Evolutionary conservation across 139 green algal species (phyloP).

Genomic region (Monoraphidium neglectum): DNA sequence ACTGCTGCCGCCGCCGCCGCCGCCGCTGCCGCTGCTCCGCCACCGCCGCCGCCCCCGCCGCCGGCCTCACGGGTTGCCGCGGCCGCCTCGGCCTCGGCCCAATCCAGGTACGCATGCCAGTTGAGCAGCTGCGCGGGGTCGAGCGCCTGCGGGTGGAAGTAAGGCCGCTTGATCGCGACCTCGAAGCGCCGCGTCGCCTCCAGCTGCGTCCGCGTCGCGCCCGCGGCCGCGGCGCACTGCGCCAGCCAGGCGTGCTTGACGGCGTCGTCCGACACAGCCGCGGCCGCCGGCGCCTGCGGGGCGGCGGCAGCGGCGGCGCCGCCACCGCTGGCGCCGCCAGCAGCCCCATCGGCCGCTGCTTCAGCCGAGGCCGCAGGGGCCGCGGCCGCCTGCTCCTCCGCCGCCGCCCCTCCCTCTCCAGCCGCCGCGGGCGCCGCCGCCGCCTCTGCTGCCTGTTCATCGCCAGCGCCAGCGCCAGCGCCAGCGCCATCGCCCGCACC

Average conservation of each 20-base stretch:
- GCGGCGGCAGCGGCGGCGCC: no score
- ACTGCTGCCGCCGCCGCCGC: constrained; percentile 27
- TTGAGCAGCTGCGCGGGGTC: constrained; percentile 71
- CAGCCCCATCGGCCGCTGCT: constrained; percentile 16
- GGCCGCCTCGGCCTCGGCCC: constrained; percentile 48
- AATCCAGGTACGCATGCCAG: constrained; percentile 82
- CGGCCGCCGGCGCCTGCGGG: neutral
- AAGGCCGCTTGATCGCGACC: constrained; percentile 72
- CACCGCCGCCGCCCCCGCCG: constrained; percentile 46
- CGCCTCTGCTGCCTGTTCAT: constrained; percentile 25
- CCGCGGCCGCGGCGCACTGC: neutral
- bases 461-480: neutral
- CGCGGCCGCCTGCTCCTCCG: neutral
- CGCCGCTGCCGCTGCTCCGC: neutral
- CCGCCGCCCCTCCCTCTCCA: constrained; percentile 21
- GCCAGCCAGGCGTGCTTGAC: constrained; percentile 27
- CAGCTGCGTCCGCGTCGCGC: constrained; percentile 13
- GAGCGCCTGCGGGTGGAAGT: constrained; percentile 88
- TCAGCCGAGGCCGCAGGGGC: constrained; percentile 10
- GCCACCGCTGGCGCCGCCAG: constrained; percentile 11
- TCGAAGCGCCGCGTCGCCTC: constrained; percentile 56
- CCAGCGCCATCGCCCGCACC: neutral
- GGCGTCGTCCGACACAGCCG: constrained; percentile 31
- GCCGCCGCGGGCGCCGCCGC: constrained; percentile 9
- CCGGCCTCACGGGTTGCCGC: constrained; percentile 70